These are phyloP conservation scores for Lasiosphaeria miniovina DNA, from an alignment of 495 filamentous ascomycete genomes.

Conservation along the genomic window DNA sequence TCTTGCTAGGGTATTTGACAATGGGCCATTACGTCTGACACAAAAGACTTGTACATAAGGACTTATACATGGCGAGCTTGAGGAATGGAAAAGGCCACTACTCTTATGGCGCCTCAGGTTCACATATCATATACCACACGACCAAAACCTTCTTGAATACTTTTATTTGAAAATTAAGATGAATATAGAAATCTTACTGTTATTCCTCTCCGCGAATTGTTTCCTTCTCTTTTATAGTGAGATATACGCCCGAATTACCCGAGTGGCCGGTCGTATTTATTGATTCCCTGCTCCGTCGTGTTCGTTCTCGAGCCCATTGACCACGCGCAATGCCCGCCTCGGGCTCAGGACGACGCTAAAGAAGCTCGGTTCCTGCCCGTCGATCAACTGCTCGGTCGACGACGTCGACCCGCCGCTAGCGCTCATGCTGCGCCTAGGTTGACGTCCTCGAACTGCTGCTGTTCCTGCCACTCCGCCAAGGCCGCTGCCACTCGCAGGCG, in stretches of 20 bases:
- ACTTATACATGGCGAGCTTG: too few relatives aligned
- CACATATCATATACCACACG: too few relatives aligned
- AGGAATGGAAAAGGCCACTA: too few relatives aligned
- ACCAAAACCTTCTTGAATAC: too few relatives aligned
- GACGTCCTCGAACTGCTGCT: slow-evolving; percentile 16
- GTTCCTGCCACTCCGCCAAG: slow-evolving; percentile 7
- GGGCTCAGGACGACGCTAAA: slow-evolving; percentile 70
- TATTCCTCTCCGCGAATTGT: too few relatives aligned
- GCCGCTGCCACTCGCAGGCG: slow-evolving; percentile 1
- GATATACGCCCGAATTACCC: background rate
- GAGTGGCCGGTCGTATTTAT: background rate
- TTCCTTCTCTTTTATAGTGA: background rate
- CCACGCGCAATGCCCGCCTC: slow-evolving; percentile 67
- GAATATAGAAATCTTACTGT: too few relatives aligned
- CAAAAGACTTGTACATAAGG: too few relatives aligned
- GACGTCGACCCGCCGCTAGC: slow-evolving; percentile 33
- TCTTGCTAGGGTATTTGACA: too few relatives aligned
- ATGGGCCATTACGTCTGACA: too few relatives aligned
- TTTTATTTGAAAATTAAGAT: too few relatives aligned
- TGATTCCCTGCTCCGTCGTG: background rate
- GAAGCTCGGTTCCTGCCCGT: slow-evolving; percentile 67
- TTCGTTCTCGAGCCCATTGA: slow-evolving; percentile 53
- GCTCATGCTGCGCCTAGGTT: slow-evolving; percentile 21
- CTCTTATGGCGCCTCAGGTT: too few relatives aligned
- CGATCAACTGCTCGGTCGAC: slow-evolving; percentile 54